These are phyloP conservation scores for Pyrenochaeta sp. DNA, from an alignment of 2,329 filamentous ascomycete genomes.

Conservation along the genomic window DNA sequence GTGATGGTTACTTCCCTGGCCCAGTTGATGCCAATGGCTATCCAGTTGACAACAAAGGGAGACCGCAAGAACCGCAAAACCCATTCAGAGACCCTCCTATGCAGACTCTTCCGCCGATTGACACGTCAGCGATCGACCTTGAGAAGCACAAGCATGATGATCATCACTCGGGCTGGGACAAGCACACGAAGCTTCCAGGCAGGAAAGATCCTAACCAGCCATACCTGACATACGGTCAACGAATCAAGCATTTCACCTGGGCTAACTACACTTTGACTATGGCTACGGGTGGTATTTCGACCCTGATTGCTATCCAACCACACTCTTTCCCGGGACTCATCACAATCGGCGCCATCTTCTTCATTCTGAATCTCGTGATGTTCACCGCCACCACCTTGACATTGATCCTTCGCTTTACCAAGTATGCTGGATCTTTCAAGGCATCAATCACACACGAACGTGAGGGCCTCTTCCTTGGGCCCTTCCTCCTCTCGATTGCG, in stretches of 20 bases:
- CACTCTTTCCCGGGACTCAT: slow-evolving; percentile 59
- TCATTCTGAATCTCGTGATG: slow-evolving; percentile 60
- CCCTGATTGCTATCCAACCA: slow-evolving; percentile 54
- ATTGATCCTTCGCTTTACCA: slow-evolving; percentile 56
- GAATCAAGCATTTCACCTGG: slow-evolving; percentile 56
- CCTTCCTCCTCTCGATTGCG: slow-evolving; percentile 52
- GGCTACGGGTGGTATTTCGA: slow-evolving; percentile 57
- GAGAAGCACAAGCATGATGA: slow-evolving; percentile 40
- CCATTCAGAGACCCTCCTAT: slow-evolving; percentile 26
- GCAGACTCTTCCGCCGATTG: slow-evolving; percentile 21
- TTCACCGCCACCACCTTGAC: slow-evolving; percentile 48
- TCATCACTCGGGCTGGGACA: slow-evolving; percentile 27
- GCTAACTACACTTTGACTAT: slow-evolving; percentile 59
- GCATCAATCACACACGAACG: slow-evolving; percentile 59
- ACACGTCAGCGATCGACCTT: slow-evolving; percentile 32
- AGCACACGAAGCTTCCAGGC: slow-evolving; percentile 37
- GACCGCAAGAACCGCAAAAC: slow-evolving; percentile 24
- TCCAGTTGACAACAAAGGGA: slow-evolving; percentile 35
- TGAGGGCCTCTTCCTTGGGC: slow-evolving; percentile 61
- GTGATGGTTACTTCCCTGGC: slow-evolving; percentile 29
- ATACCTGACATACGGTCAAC: slow-evolving; percentile 34
- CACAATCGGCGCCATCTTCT: slow-evolving; percentile 61
- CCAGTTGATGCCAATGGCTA: slow-evolving; percentile 36
- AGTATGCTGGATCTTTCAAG: slow-evolving; percentile 55
- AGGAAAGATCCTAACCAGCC: slow-evolving; percentile 46